phyloP scores from a whole-genome alignment of 441 rosid genomes.

The Brassica hybrid region DNA sequence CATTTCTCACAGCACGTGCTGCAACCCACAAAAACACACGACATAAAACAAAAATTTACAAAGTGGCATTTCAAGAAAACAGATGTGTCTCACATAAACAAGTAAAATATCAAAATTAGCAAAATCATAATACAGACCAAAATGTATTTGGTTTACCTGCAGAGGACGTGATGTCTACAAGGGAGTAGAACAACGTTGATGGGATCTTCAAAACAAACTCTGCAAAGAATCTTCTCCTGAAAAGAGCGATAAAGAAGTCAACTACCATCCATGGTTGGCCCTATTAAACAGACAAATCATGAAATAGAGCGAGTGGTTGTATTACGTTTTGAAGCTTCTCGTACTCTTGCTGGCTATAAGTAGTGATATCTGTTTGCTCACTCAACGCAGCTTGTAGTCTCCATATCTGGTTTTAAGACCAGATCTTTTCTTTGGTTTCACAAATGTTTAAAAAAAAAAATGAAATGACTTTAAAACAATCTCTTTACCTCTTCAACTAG shows the following conservation, averaged over 20 bases:
- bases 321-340: slow-evolving; percentile 69
- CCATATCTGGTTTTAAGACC: slow-evolving; percentile 51
- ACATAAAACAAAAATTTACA: not conserved
- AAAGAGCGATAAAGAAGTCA: not conserved
- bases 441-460: not conserved
- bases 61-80: not conserved
- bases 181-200: slow-evolving; percentile 62
- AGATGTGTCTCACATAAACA: not conserved
- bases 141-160: slow-evolving; percentile 50
- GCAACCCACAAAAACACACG: not conserved
- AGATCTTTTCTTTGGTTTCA: slow-evolving; percentile 11
- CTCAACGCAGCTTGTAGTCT: slow-evolving; percentile 61
- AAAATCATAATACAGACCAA: not conserved
- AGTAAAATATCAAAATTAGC: not conserved
- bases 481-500: slow-evolving; percentile 66
- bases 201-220: slow-evolving; percentile 72
- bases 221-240: slow-evolving; percentile 72
- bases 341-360: slow-evolving; percentile 62
- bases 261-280: not conserved
- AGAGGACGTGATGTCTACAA: slow-evolving; percentile 67
- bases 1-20: slow-evolving; percentile 71
- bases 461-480: slow-evolving; percentile 1
- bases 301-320: not conserved
- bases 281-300: not conserved
- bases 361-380: slow-evolving; percentile 65